Evolutionary conservation across 768 basidiomycete species (phyloP), one percentile per base, ranked within the genome.

Genomic region (Auriscalpium microsporum): DNA sequence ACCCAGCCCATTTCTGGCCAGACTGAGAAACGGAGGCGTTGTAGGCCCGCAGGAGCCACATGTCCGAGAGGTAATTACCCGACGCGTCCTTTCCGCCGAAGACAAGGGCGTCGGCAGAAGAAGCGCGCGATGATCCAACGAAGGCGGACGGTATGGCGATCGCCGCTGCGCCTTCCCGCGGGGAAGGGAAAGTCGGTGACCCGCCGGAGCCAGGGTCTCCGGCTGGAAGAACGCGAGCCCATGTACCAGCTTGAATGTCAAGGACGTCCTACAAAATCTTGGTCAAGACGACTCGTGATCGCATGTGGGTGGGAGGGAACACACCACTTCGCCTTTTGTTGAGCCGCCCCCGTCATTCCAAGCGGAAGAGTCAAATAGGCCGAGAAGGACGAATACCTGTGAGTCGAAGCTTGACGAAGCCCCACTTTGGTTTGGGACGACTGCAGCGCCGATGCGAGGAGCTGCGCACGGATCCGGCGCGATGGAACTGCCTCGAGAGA

Each of bases 31-130:
- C 64, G 35, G 75, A 68, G n/a, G 75, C 84, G 57, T 77, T 75
- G 67, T 90, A 91, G 4, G 86, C 79, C 52, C 90, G 75, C 57
- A 92, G 73, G 8, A 92, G 66, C 90, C 90, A 92, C 10, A 92
- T 64, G 54, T 92, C 90, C 42, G 81, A 78, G 4, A 90, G 73
- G 64, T 87, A 83, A 23, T 73, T 79, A 13, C 89, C 89, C 54
- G 71, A 66, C 45, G 74, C 72, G 65, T 89, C 87, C 61, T 78
- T 78, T 42, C 90, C 90, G 36, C 90, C 90, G 59, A 89, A 92
- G 10, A 91, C 80, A 46, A 92, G 76, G 16, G 81, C 85, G 64
- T 92, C 90, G 23, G 86, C 74, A 17, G 77, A 79, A 17, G 62
- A 62, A 21, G 63, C 65, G 21, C 79, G 74, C 40, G 75, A 68